phyloP scores from a whole-genome alignment of 345 rosid species.

The Bretschneidera sinensis region DNA sequence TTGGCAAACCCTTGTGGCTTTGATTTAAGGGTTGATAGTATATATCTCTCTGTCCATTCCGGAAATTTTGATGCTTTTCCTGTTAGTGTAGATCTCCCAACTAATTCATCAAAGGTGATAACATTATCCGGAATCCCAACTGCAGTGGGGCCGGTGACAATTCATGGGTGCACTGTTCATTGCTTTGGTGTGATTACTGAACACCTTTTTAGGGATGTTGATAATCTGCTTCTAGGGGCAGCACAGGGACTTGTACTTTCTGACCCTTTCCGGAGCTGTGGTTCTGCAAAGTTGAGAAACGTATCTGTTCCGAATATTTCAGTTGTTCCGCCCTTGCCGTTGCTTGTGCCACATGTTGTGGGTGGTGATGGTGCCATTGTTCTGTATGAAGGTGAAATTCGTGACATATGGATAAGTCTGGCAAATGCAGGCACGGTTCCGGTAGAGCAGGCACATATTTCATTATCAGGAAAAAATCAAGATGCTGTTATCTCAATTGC shows the following conservation, averaged over 20 bases:
- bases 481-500: slow-evolving; percentile 82
- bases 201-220: slow-evolving; percentile 89
- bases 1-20: slow-evolving; percentile 98
- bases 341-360: slow-evolving; percentile 71
- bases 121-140: slow-evolving; percentile 92
- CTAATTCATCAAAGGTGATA: slow-evolving; percentile 97
- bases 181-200: slow-evolving; percentile 96
- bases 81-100: slow-evolving; percentile 75
- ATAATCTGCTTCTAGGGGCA: slow-evolving; percentile 94
- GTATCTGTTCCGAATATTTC: slow-evolving; percentile 77
- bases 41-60: slow-evolving; percentile 87
- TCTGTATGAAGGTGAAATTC: slow-evolving; percentile 94
- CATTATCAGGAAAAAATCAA: slow-evolving; percentile 92
- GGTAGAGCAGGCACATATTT: slow-evolving; percentile 87
- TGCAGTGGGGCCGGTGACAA: slow-evolving; percentile 65
- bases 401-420: slow-evolving; percentile 74
- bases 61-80: slow-evolving; percentile 93
- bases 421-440: slow-evolving; percentile 96
- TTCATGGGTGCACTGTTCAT: slow-evolving; percentile 91
- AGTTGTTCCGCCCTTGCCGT: slow-evolving; percentile 72
- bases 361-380: slow-evolving; percentile 93
- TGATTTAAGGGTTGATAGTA: slow-evolving; percentile 86
- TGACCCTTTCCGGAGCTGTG: slow-evolving; percentile 94
- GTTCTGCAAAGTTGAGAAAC: slow-evolving; percentile 79
- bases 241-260: slow-evolving; percentile 99